Percentiles rank a stretch among this genome's conserved stretches.
Evolutionary conservation across 2,329 filamentous ascomycete species (phyloP).

Genomic region (Cercospora janseana): DNA sequence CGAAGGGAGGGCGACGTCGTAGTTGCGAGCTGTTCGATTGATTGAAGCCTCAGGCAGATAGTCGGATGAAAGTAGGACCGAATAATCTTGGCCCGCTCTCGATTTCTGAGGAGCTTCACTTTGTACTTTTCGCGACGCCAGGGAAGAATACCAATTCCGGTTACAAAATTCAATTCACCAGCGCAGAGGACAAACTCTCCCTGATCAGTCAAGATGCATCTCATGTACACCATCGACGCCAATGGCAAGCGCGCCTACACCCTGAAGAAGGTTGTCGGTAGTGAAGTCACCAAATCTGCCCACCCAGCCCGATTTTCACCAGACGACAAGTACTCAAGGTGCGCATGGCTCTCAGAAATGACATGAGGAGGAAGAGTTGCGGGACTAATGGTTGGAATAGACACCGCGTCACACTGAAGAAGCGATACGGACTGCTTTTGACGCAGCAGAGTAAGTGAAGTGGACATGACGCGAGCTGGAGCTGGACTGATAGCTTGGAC

Average conservation of each 20-base stretch:
- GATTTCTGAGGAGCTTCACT: constrained; percentile 7
- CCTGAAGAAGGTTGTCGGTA: constrained; percentile 79
- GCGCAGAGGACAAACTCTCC: neutral
- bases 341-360: constrained; percentile 23
- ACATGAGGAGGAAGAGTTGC: neutral
- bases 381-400: constrained; percentile 43
- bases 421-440: constrained; percentile 82
- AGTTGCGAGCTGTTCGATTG: constrained; percentile 15
- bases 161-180: neutral
- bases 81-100: neutral
- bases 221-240: constrained; percentile 81
- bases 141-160: neutral
- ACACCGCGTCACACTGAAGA: constrained; percentile 92
- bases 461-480: neutral
- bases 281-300: constrained; percentile 89
- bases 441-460: constrained; percentile 61
- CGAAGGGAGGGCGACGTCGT: constrained; percentile 3
- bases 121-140: constrained; percentile 7
- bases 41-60: neutral
- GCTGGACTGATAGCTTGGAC: constrained; percentile 11
- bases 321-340: constrained; percentile 95
- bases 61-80: constrained; percentile 5
- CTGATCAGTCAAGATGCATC: constrained; percentile 56
- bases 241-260: constrained; percentile 90
- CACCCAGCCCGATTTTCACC: constrained; percentile 96